Conservation (phyloP, 495 filamentous ascomycete species). For the Penicillium goetzii region DNA sequence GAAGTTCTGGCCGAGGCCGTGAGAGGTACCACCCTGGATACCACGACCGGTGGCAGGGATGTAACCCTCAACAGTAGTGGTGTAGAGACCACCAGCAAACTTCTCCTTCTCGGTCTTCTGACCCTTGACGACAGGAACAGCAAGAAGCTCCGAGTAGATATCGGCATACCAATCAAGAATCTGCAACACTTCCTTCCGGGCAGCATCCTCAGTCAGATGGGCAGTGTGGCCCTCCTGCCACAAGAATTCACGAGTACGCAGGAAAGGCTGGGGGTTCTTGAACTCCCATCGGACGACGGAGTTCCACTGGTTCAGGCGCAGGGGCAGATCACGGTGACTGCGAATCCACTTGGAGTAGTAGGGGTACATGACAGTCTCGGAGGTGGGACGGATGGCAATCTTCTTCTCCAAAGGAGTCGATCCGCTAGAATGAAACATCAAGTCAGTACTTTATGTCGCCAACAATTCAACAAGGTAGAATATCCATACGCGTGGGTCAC, state of each 20-base stretch:
- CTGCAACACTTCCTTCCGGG: constrained; percentile 81
- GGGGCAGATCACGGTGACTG: constrained; percentile 88
- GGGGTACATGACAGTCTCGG: constrained; percentile 91
- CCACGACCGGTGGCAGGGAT: constrained; percentile 93
- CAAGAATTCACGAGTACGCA: constrained; percentile 83
- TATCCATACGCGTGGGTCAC: constrained; percentile 82
- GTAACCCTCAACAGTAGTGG: constrained; percentile 87
- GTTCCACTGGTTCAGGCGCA: constrained; percentile 96
- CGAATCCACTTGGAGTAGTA: constrained; percentile 98
- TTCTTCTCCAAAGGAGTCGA: constrained; percentile 90
- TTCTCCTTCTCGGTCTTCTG: constrained; percentile 90
- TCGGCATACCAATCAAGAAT: constrained; percentile 92
- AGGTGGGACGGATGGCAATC: constrained; percentile 94
- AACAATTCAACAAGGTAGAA: background rate
- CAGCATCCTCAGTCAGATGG: constrained; percentile 76
- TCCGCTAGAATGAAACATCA: constrained; percentile 48
- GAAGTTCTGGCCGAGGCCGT: constrained; percentile 96
- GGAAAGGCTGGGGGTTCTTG: constrained; percentile 60
- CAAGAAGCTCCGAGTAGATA: constrained; percentile 90
- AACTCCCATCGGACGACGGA: constrained; percentile 83
- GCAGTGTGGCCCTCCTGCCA: constrained; percentile 99
- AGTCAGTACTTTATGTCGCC: constrained; percentile 25
- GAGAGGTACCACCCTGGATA: constrained; percentile 93
- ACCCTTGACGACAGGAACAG: constrained; percentile 90
- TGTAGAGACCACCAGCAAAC: constrained; percentile 94